Evolutionary conservation across 2,329 filamentous ascomycete species (phyloP).

Genomic region (Penicillium sp.): DNA sequence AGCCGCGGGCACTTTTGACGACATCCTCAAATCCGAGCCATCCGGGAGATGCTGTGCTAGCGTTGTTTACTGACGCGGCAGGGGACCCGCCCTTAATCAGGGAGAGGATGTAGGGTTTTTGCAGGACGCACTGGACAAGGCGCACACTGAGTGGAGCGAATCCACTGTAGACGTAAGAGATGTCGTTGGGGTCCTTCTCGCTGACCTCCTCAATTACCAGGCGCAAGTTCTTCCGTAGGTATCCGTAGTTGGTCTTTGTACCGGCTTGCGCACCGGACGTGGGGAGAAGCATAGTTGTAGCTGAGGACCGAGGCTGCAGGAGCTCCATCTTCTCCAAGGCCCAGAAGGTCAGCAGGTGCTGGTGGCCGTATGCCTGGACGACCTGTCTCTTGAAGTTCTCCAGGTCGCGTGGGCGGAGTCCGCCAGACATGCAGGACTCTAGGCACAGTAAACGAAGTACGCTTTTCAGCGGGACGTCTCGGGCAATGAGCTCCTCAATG

Average conservation of each 20-base stretch:
- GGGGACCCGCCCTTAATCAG: constrained; percentile 65
- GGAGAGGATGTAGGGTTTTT: constrained; percentile 78
- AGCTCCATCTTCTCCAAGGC: constrained; percentile 87
- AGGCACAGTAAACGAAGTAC: constrained; percentile 84
- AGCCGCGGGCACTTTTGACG: constrained; percentile 80
- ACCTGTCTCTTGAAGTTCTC: constrained; percentile 86
- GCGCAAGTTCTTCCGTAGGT: constrained; percentile 78
- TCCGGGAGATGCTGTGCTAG: constrained; percentile 65
- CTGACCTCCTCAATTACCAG: constrained; percentile 96
- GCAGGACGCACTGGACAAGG: constrained; percentile 85
- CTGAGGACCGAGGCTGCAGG: constrained; percentile 72
- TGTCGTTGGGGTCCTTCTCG: constrained; percentile 88
- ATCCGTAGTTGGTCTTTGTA: constrained; percentile 84
- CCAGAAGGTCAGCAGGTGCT: constrained; percentile 86
- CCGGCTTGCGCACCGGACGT: constrained; percentile 64
- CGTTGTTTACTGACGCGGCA: constrained; percentile 48
- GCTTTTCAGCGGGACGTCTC: constrained; percentile 75
- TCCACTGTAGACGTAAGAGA: constrained; percentile 96
- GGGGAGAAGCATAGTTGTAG: constrained; percentile 76
- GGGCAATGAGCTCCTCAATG: constrained; percentile 91
- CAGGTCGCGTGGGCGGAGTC: constrained; percentile 82
- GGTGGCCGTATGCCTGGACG: constrained; percentile 89
- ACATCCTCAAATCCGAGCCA: constrained; percentile 94
- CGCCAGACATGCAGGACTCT: constrained; percentile 85
- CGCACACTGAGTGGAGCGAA: constrained; percentile 91